Evolutionary conservation across 352 stramenopile species (phyloP).

Genomic region (Elongisporangium anandrum): DNA sequence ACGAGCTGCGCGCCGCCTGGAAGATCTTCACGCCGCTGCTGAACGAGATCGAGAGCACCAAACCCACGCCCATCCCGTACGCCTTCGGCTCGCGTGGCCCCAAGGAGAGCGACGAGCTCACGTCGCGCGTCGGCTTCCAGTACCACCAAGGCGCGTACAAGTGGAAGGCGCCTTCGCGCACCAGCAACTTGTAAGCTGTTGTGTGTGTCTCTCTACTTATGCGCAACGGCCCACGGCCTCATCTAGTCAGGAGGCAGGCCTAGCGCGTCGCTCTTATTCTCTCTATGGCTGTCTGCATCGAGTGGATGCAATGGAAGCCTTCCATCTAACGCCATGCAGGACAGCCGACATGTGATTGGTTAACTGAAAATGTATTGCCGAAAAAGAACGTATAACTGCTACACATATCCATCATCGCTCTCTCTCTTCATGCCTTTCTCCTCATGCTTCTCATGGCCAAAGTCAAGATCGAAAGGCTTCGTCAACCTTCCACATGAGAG

Average conservation of each 20-base stretch:
- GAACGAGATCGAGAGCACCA: constrained; percentile 93
- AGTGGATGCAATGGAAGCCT: not conserved
- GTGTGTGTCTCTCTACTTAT: constrained; percentile 5
- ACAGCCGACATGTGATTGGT: too few relatives aligned
- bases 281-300: not conserved
- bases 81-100: constrained; percentile 92
- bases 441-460: too few relatives aligned
- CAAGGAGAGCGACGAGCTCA: constrained; percentile 83
- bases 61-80: constrained; percentile 91
- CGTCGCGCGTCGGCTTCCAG: constrained; percentile 60
- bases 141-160: constrained; percentile 78
- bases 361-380: too few relatives aligned
- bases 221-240: not conserved
- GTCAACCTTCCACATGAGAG: too few relatives aligned
- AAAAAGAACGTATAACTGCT: too few relatives aligned
- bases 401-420: too few relatives aligned
- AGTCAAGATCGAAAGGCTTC: too few relatives aligned
- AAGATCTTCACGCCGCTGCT: constrained; percentile 98
- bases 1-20: constrained; percentile 96
- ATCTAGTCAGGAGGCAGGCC: constrained; percentile 3
- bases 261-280: constrained; percentile 3
- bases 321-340: too few relatives aligned
- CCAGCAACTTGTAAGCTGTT: constrained; percentile 37
- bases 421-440: too few relatives aligned
- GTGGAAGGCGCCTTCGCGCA: constrained; percentile 45